Percentiles rank a stretch among this genome's conserved stretches.
Evolutionary conservation across 345 rosid species (phyloP).

Genomic region (Rhizophora apiculata): DNA sequence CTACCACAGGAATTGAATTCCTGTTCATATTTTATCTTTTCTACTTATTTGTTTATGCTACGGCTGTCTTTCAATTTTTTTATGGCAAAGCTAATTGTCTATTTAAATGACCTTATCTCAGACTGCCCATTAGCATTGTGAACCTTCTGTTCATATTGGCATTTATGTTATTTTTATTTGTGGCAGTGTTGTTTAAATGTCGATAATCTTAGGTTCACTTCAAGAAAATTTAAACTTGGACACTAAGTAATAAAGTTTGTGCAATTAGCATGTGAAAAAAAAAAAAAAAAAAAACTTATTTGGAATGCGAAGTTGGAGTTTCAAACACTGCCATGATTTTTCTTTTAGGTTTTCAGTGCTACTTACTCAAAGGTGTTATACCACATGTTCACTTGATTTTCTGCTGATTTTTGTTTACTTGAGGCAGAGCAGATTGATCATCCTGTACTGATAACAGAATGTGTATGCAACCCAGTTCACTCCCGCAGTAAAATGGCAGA

Average conservation of each 20-base stretch:
- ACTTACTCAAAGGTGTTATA: constrained; percentile 5
- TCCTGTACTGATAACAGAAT: constrained; percentile 90
- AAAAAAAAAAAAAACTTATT: neutral
- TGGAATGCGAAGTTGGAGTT: neutral
- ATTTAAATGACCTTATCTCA: neutral
- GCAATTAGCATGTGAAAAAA: neutral
- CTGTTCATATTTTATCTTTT: too few species aligned
- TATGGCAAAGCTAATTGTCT: too few species aligned
- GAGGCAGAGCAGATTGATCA: constrained; percentile 87
- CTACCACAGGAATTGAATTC: too few species aligned
- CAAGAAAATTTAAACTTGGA: neutral
- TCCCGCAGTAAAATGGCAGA: constrained; percentile 98
- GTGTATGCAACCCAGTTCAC: constrained; percentile 84
- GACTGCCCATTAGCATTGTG: neutral
- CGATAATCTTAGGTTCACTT: neutral
- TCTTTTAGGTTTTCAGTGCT: neutral
- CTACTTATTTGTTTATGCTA: too few species aligned
- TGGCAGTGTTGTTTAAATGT: neutral
- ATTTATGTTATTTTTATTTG: neutral
- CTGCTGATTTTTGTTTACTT: constrained; percentile 36
- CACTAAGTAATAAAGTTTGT: neutral
- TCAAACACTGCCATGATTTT: neutral
- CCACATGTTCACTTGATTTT: constrained; percentile 18
- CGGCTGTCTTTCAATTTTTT: too few species aligned
- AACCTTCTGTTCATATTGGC: neutral